Base-by-base conservation (phyloP, 176 grass and related monocot species). In the Musa itinerans region DNA sequence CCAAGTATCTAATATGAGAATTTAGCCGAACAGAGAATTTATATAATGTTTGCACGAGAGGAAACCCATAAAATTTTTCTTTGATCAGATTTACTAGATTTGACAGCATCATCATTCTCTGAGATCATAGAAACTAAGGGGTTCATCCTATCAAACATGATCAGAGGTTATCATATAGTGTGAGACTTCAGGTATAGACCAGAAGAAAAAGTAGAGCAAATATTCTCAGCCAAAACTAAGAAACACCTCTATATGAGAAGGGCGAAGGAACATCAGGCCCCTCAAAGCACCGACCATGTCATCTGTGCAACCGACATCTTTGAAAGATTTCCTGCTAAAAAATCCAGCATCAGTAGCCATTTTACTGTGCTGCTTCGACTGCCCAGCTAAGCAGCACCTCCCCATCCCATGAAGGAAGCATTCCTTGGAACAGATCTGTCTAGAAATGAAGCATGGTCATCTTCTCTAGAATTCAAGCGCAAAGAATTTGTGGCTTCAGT, bases 161-260 rank as follows among this genome's bases (percentile, higher is more conserved):
- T 29, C 29, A 29, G 29, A 29, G 29, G 29, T 29, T 29, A 29
- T 3, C 29, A 29, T 2, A 29, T 3, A 29, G 29, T 29, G 29
- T 29, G 29, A 29, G 29, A 29, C 29, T 29, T 29, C 2, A 0
- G 29, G 29, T 29, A 3, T 29, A 29, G 29, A 29, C 29, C 29
- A 29, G 29, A 29, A 29, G 52, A 50, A 29, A 27, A 49, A 71
- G 64, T 10, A 20, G 58, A 68, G 49, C 19, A 65, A 51, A 72
- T 24, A 21, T 72, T 81, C 64, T 59, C n/a, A 61, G 50, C 72
- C 23, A 12, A 71, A 65, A 14, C 13, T 68, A 19, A 26, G 21
- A 72, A 67, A 52, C 67, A 97, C 90, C 90, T 98, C 90, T 71
- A 98, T 89, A 87, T 98, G 90, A 15, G 94, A 91, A 34, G 94